A percentile compares a stretch with the other conserved stretches of the same genome.
Evolutionary conservation across 2,329 filamentous ascomycete species (phyloP).

Genomic region (Ceratocystis albifundus): DNA sequence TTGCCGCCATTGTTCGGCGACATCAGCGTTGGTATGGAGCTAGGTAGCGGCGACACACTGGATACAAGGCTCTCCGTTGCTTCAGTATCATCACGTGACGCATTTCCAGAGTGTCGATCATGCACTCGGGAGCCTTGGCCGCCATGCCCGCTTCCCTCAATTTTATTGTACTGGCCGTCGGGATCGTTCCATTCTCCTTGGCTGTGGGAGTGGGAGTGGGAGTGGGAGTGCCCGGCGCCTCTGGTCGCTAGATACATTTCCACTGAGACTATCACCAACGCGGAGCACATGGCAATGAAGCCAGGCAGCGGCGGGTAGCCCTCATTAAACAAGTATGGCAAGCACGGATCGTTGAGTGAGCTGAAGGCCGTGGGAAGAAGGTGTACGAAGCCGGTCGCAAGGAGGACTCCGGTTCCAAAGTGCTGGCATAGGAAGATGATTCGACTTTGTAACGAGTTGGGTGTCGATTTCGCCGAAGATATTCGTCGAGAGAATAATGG

Average conservation of each 20-base stretch:
- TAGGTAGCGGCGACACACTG: constrained; percentile 47
- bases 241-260: constrained; percentile 79
- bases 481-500: constrained; percentile 50
- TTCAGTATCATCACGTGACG: constrained; percentile 42
- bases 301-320: constrained; percentile 72
- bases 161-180: constrained; percentile 27
- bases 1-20: constrained; percentile 27
- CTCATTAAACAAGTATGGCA: constrained; percentile 67
- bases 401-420: constrained; percentile 73
- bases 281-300: constrained; percentile 68
- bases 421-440: constrained; percentile 59
- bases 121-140: constrained; percentile 26
- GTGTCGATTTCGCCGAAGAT: constrained; percentile 27
- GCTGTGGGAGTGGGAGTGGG: constrained; percentile 48
- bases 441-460: constrained; percentile 35
- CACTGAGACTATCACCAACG: constrained; percentile 69
- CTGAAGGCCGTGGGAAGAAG: constrained; percentile 56
- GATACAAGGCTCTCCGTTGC: constrained; percentile 45
- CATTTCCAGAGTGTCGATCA: constrained; percentile 37
- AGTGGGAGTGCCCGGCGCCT: constrained; percentile 50
- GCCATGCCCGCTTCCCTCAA: constrained; percentile 6
- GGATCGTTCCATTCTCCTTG: constrained; percentile 39
- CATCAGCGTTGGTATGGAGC: constrained; percentile 33
- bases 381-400: constrained; percentile 77
- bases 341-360: constrained; percentile 56